These are phyloP conservation scores for Pichia ethanolica DNA, from an alignment of 805 yeast species.

Conservation along the genomic window DNA sequence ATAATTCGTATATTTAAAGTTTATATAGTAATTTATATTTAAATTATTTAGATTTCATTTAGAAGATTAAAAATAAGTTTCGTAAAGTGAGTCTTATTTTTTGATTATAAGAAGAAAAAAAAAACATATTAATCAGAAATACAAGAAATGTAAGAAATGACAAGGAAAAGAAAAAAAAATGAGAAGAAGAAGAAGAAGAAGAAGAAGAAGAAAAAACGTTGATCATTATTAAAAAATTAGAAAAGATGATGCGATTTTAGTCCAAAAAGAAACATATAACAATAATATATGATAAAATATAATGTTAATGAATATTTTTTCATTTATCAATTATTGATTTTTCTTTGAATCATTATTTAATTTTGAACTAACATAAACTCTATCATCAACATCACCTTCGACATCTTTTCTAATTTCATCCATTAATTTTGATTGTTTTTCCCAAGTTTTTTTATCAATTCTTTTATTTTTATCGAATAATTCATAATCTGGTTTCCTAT, in stretches of 20 bases:
- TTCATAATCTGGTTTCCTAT: slow-evolving; percentile 86
- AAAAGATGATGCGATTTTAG: neutral
- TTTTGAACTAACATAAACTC: slow-evolving; percentile 52
- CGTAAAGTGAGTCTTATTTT: too few relatives aligned
- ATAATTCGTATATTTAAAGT: too few relatives aligned
- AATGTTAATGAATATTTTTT: neutral
- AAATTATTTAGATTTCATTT: too few relatives aligned
- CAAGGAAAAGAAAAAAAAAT: neutral
- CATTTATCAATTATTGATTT: neutral
- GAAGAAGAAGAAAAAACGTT: neutral
- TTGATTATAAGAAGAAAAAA: neutral
- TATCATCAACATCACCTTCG: slow-evolving; percentile 72
- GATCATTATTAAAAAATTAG: too few relatives aligned
- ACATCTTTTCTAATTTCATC: slow-evolving; percentile 71
- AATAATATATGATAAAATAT: neutral
- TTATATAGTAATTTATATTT: too few relatives aligned
- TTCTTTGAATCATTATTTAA: slow-evolving; percentile 27
- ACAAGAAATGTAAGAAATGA: neutral
- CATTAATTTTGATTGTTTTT: slow-evolving; percentile 61
- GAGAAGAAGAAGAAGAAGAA: neutral
- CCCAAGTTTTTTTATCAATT: slow-evolving; percentile 58
- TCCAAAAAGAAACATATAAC: too few relatives aligned
- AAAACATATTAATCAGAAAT: neutral
- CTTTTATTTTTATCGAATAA: slow-evolving; percentile 60
- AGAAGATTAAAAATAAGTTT: too few relatives aligned